These are phyloP conservation scores for Tolypocladium tropicale DNA, from an alignment of 2,329 filamentous ascomycete species.

Conservation along the genomic window DNA sequence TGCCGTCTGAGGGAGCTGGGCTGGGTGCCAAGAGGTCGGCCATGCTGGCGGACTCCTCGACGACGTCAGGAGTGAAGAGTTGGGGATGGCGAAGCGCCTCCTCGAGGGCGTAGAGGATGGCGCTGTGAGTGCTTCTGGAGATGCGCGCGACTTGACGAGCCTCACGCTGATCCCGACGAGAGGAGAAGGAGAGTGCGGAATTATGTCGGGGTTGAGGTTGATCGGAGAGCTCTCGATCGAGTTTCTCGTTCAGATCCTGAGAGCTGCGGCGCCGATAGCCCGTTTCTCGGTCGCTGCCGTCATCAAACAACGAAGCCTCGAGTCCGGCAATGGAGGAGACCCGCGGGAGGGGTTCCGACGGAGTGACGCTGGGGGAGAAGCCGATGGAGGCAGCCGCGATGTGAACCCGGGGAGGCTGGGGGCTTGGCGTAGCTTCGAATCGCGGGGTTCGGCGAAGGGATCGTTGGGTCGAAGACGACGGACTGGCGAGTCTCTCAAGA, in stretches of 20 bases:
- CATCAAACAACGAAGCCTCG: slow-evolving; percentile 21
- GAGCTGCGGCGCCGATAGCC: slow-evolving; percentile 26
- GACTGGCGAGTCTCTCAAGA: slow-evolving; percentile 27
- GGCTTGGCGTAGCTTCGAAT: slow-evolving; percentile 34
- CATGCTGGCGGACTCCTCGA: slow-evolving; percentile 89
- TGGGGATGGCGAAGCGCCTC: slow-evolving; percentile 78
- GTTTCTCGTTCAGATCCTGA: slow-evolving; percentile 37
- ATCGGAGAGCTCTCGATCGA: slow-evolving; percentile 28
- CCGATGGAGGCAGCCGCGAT: slow-evolving; percentile 37
- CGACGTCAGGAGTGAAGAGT: slow-evolving; percentile 70
- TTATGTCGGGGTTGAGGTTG: slow-evolving; percentile 14
- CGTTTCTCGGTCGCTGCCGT: neutral
- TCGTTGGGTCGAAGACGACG: slow-evolving; percentile 35
- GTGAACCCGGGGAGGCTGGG: slow-evolving; percentile 32
- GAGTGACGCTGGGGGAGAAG: slow-evolving; percentile 30
- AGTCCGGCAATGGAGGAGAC: slow-evolving; percentile 26
- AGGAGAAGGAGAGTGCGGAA: slow-evolving; percentile 16
- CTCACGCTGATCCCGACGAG: slow-evolving; percentile 21
- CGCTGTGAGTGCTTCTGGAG: slow-evolving; percentile 75
- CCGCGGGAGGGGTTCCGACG: slow-evolving; percentile 6
- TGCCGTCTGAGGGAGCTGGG: slow-evolving; percentile 46
- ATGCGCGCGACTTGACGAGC: slow-evolving; percentile 49
- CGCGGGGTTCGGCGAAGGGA: slow-evolving; percentile 41
- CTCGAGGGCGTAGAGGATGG: slow-evolving; percentile 86
- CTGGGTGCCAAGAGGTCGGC: slow-evolving; percentile 61